A percentile compares a stretch with the other conserved stretches of the same genome.
Conservation (phyloP, 352 stramenopile genomes). For the Phytophthora agathidicida region DNA sequence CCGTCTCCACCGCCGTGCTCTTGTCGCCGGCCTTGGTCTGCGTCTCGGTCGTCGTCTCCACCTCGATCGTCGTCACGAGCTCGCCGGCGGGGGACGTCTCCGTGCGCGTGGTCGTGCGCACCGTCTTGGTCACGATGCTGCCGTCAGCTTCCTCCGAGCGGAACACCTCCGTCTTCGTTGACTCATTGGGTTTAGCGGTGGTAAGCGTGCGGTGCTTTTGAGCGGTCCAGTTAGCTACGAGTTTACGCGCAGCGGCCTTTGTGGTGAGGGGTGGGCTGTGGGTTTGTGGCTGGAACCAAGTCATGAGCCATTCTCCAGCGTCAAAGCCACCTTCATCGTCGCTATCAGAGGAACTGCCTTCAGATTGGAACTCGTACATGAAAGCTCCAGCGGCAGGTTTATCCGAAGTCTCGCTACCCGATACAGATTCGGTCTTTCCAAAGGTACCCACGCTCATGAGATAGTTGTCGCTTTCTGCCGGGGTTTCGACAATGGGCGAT, state of each 20-base stretch:
- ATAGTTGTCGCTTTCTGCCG: constrained; percentile 14
- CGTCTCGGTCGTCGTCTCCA: too few relatives aligned
- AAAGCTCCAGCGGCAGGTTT: constrained; percentile 22
- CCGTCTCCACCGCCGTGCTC: constrained; percentile 3
- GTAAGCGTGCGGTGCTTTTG: constrained; percentile 1
- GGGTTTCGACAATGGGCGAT: constrained; percentile 29
- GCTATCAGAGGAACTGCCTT: constrained; percentile 6
- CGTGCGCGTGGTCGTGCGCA: constrained; percentile 7
- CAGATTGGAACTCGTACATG: constrained; percentile 25
- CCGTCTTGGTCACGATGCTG: constrained; percentile 16
- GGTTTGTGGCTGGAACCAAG: constrained; percentile 23
- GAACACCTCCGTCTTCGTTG: constrained; percentile 19
- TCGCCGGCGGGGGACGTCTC: too few relatives aligned
- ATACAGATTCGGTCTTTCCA: constrained; percentile 8
- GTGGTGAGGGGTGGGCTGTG: constrained; percentile 29
- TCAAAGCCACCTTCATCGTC: constrained; percentile 25
- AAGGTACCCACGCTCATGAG: constrained; percentile 33
- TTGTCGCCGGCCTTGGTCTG: not conserved
- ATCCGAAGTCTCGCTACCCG: constrained; percentile 5
- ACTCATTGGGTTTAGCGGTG: not conserved
- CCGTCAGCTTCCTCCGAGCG: constrained; percentile 11
- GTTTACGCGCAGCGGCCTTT: constrained; percentile 30
- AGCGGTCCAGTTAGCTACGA: constrained; percentile 21
- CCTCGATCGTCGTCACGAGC: not conserved
- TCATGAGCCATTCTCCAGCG: constrained; percentile 37